Conservation (phyloP, 768 basidiomycete species). For the Termitomyces sp. region DNA sequence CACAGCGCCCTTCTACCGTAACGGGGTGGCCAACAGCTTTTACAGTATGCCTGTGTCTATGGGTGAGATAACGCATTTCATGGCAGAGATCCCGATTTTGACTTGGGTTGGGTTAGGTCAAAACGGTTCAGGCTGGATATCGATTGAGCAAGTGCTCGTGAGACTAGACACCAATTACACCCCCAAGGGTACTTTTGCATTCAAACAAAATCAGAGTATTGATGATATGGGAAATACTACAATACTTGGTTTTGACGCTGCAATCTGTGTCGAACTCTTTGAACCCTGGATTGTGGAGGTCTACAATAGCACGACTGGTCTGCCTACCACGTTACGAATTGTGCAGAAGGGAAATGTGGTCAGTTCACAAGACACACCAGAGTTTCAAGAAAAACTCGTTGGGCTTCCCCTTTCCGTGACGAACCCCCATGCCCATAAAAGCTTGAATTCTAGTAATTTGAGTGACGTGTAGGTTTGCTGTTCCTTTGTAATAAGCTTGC, state of each 20-base stretch:
- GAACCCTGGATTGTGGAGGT: conserved; percentile 36
- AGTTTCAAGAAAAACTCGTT: conserved; percentile 16
- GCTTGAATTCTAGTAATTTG: conserved; percentile 24
- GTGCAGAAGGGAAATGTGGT: conserved; percentile 23
- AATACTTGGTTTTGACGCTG: conserved; percentile 33
- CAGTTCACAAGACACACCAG: conserved; percentile 12
- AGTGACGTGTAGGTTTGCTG: conserved; percentile 16
- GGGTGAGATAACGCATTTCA: conserved; percentile 12
- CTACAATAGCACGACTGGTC: conserved; percentile 26
- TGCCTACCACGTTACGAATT: conserved; percentile 24
- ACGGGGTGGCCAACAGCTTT: conserved; percentile 21
- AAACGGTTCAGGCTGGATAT: conserved; percentile 27
- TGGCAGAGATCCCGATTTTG: background rate
- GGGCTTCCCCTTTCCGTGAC: conserved; percentile 12
- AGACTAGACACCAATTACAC: conserved; percentile 29
- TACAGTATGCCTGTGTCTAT: conserved; percentile 21
- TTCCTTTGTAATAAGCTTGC: background rate
- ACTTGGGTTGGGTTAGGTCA: conserved; percentile 11
- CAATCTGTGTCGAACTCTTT: conserved; percentile 31
- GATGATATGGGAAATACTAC: conserved; percentile 22
- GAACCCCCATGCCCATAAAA: conserved; percentile 14
- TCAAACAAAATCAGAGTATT: conserved; percentile 12
- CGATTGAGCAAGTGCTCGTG: conserved; percentile 28
- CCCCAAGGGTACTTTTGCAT: conserved; percentile 23
- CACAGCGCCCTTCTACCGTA: conserved; percentile 26